phyloP scores from a whole-genome alignment of 306 rosid genomes.

The Oxytropis ochrocephala region DNA sequence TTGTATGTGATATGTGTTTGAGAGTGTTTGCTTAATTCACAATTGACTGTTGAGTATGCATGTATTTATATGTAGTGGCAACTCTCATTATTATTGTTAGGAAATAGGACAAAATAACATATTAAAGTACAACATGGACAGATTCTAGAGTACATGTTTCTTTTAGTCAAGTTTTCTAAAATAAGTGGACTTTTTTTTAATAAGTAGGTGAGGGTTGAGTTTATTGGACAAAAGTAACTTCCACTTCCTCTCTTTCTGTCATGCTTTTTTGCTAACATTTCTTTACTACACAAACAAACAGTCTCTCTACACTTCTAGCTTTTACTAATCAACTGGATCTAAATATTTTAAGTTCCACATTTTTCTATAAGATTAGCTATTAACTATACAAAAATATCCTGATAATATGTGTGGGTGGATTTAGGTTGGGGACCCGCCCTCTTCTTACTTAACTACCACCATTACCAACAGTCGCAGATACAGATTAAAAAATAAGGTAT shows the following conservation, averaged over 20 bases:
- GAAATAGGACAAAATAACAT: not conserved
- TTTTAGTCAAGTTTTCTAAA: not conserved
- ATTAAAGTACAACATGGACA: not conserved
- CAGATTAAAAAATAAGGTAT: too few relatives aligned
- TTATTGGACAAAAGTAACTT: not conserved
- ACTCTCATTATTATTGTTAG: not conserved
- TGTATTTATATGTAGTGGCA: conserved; percentile 18
- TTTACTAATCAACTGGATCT: too few relatives aligned
- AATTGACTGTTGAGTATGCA: not conserved
- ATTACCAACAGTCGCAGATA: too few relatives aligned
- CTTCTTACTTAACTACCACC: too few relatives aligned
- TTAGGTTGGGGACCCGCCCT: too few relatives aligned
- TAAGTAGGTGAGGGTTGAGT: not conserved
- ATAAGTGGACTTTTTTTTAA: not conserved
- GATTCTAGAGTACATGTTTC: not conserved
- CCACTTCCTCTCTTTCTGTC: not conserved
- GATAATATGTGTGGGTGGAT: too few relatives aligned
- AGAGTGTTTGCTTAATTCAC: not conserved
- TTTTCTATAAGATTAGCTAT: too few relatives aligned
- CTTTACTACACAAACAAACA: not conserved
- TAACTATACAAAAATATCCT: too few relatives aligned
- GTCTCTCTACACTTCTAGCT: too few relatives aligned
- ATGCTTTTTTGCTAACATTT: not conserved
- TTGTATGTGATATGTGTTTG: not conserved
- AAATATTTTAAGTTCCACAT: too few relatives aligned